Base-by-base conservation (phyloP, 2,329 filamentous ascomycete species). In the Ramularia endophylla region DNA sequence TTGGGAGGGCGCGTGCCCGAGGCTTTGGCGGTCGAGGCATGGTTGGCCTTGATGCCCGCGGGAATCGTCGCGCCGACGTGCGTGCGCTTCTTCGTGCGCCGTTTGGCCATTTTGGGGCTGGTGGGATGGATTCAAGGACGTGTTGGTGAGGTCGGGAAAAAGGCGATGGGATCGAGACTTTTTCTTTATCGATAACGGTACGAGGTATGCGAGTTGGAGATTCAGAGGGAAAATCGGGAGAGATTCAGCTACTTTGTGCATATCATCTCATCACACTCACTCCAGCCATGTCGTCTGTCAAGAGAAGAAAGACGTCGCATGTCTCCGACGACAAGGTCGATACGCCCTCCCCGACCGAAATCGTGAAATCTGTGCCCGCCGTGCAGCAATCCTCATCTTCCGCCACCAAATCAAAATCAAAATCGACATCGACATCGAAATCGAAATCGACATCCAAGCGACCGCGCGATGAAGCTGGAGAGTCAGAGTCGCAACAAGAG, bases 31-130 rank as follows among this genome's bases (percentile, higher is more conserved):
- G 44, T 40, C 43, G 78, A 74, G 31, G 73, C 70, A 50, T 75
- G 46, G 32, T 74, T 20, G 17, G 37, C 60, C 61, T 41, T 57
- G 72, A 51, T 50, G 68, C 55, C 56, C 71, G 57, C 55, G 74
- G 55, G 77, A 75, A 54, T 78, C 78, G 47, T 72, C 75, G 82
- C 78, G 46, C 82, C 80, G 40, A 82, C 66, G 65, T 95, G 88
- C 46, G 89, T 95, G 63, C 87, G 81, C 77, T 90, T 94, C 73
- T 95, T 95, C 38, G 80, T 81, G 59, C 87, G 75, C 68, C 77
- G 76, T 64, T 82, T 83, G 27, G 86, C 87, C 89, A 94, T 94
- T 20, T 39, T 29, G 8, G n/a, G 13, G 13, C 5, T 33, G 22
- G 22, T 6, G 22, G 22, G 22, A n/a, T n/a, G n/a, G n/a, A n/a